Evolutionary conservation across 2,329 filamentous ascomycete genomes (phyloP).

Genomic region (Xylogone sp.): DNA sequence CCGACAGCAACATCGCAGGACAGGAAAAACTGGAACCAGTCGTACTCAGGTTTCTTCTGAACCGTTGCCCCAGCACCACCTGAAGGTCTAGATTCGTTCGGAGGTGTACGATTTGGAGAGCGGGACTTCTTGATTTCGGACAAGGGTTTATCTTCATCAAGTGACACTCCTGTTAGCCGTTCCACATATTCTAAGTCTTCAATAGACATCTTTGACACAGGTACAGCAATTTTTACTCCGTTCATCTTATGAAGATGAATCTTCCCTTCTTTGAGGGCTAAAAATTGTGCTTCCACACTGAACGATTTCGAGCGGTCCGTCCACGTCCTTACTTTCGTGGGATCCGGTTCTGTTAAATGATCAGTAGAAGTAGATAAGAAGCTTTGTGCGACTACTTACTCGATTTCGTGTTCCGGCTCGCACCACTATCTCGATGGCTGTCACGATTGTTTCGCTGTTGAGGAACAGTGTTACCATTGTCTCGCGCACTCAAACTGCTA

Average conservation of each 20-base stretch:
- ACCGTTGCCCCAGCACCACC: conserved; percentile 55
- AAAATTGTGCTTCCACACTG: conserved; percentile 94
- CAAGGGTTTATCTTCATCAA: conserved; percentile 89
- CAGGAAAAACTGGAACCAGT: conserved; percentile 99
- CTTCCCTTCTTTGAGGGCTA: conserved; percentile 91
- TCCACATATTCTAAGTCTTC: conserved; percentile 96
- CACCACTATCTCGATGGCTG: conserved; percentile 57
- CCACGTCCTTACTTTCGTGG: conserved; percentile 82
- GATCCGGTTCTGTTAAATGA: conserved; percentile 66
- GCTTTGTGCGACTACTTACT: conserved; percentile 52
- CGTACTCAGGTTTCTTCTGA: conserved; percentile 72
- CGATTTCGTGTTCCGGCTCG: conserved; percentile 57
- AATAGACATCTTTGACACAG: conserved; percentile 90
- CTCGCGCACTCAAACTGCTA: conserved; percentile 70
- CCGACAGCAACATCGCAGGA: conserved; percentile 87
- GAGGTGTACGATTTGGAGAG: conserved; percentile 17
- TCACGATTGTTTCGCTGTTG: conserved; percentile 72
- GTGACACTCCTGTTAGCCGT: conserved; percentile 75
- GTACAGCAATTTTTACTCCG: conserved; percentile 96
- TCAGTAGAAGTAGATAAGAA: conserved; percentile 11
- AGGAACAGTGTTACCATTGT: conserved; percentile 62
- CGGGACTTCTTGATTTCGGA: conserved; percentile 66
- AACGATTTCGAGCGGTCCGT: conserved; percentile 94
- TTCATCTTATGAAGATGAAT: conserved; percentile 98
- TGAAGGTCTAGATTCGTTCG: conserved; percentile 23